Evolutionary conservation across 768 basidiomycete genomes (phyloP).

Genomic region (Boletus rubropictus): DNA sequence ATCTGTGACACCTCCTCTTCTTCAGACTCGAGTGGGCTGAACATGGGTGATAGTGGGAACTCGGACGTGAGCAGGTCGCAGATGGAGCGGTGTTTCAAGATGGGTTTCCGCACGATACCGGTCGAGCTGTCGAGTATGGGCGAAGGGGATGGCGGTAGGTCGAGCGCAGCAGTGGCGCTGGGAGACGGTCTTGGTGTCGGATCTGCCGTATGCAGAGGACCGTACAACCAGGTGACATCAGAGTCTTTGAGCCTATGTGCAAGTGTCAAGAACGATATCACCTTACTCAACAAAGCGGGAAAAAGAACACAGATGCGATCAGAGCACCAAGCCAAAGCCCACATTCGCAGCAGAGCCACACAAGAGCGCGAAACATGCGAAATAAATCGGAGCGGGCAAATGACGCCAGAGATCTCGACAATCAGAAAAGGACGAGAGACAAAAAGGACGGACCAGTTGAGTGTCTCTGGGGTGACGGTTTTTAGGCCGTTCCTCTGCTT

Average conservation of each 20-base stretch:
- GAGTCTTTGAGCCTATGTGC: conserved; percentile 90
- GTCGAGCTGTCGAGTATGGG: conserved; percentile 7
- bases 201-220: conserved; percentile 90
- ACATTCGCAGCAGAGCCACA: no score
- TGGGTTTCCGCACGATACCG: conserved; percentile 60
- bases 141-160: conserved; percentile 34
- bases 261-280: conserved; percentile 7
- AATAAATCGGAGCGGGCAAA: no score
- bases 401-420: background rate
- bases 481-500: conserved; percentile 95
- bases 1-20: conserved; percentile 31
- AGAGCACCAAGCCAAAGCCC: background rate
- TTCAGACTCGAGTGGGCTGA: conserved; percentile 53
- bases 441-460: conserved; percentile 80
- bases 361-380: no score
- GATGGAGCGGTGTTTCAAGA: conserved; percentile 92
- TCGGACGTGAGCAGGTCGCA: conserved; percentile 81
- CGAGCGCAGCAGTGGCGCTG: conserved; percentile 32
- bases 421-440: background rate
- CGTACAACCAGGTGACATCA: conserved; percentile 98
- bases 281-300: background rate
- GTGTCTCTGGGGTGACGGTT: conserved; percentile 92
- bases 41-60: conserved; percentile 55
- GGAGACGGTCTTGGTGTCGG: conserved; percentile 49
- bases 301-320: background rate